These are phyloP conservation scores for Tuber melanosporum DNA, from an alignment of 495 filamentous ascomycete genomes.

Conservation along the genomic window DNA sequence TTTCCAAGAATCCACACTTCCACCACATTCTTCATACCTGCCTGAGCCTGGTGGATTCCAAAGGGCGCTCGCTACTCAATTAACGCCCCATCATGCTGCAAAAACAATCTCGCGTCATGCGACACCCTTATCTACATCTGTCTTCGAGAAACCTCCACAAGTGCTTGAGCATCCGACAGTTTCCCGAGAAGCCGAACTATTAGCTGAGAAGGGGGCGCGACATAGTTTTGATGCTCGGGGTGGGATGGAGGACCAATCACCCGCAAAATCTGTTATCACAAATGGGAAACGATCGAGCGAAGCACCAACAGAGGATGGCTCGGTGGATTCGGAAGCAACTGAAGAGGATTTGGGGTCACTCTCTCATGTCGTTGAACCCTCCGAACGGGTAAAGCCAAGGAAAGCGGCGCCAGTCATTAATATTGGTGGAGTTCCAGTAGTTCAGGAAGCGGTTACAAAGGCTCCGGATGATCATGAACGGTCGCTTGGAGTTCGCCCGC, in stretches of 20 bases:
- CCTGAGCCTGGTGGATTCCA: slow-evolving; percentile 32
- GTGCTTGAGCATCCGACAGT: background rate
- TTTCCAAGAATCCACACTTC: slow-evolving; percentile 37
- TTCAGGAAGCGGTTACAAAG: slow-evolving; percentile 27
- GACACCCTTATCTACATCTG: slow-evolving; percentile 7
- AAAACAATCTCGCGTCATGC: slow-evolving; percentile 14
- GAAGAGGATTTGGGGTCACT: background rate
- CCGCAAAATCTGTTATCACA: background rate
- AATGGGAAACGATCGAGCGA: background rate
- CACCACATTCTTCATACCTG: slow-evolving; percentile 28
- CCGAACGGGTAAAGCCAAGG: slow-evolving; percentile 11
- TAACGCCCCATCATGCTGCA: slow-evolving; percentile 10
- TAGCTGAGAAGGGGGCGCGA: slow-evolving; percentile 22
- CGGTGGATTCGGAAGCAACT: background rate
- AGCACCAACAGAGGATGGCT: background rate
- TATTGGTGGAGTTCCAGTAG: slow-evolving; percentile 28
- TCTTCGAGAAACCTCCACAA: slow-evolving; percentile 14
- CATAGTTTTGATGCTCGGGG: slow-evolving; percentile 15
- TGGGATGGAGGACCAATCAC: background rate
- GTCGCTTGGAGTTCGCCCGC: slow-evolving; percentile 23
- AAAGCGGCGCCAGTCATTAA: slow-evolving; percentile 19
- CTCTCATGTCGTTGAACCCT: background rate
- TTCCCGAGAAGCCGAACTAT: slow-evolving; percentile 20
- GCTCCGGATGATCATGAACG: slow-evolving; percentile 28
- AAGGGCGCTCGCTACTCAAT: slow-evolving; percentile 14